Conservation (phyloP, 768 basidiomycete genomes). For the Lyophyllum atratum region DNA sequence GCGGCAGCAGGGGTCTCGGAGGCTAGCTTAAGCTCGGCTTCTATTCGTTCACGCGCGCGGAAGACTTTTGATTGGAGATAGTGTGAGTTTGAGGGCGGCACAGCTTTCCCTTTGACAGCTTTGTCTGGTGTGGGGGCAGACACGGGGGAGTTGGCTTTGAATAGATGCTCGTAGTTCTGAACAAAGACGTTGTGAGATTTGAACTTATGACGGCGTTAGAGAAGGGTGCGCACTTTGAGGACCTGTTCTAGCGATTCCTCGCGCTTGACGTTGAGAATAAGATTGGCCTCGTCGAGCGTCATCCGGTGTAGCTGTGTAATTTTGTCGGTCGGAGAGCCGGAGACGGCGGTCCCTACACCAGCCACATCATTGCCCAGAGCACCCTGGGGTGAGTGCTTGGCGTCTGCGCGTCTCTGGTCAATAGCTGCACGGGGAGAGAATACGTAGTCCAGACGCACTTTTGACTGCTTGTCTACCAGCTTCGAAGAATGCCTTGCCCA, state of each 20-base stretch:
- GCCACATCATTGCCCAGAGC: slow-evolving; percentile 68
- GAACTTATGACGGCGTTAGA: not conserved
- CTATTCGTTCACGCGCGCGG: slow-evolving; percentile 91
- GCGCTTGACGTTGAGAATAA: slow-evolving; percentile 87
- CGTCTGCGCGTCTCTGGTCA: slow-evolving; percentile 53
- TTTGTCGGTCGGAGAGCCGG: slow-evolving; percentile 76
- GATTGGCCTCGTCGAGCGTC: slow-evolving; percentile 92
- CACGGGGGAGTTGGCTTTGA: slow-evolving; percentile 82
- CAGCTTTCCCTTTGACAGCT: slow-evolving; percentile 43
- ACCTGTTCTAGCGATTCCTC: slow-evolving; percentile 69
- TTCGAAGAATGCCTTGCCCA: slow-evolving; percentile 90
- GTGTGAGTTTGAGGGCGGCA: slow-evolving; percentile 66
- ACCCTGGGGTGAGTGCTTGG: slow-evolving; percentile 75
- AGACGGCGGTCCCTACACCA: slow-evolving; percentile 73
- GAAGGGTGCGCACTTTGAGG: slow-evolving; percentile 58
- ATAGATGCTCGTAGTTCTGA: slow-evolving; percentile 92
- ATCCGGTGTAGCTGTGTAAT: slow-evolving; percentile 86
- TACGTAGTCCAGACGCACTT: slow-evolving; percentile 56
- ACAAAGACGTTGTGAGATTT: slow-evolving; percentile 4
- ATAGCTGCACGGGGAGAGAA: not conserved
- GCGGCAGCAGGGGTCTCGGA: slow-evolving; percentile 24
- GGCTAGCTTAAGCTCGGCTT: slow-evolving; percentile 66
- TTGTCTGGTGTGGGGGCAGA: slow-evolving; percentile 57
- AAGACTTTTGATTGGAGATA: slow-evolving; percentile 98
- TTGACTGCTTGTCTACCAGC: slow-evolving; percentile 91